phyloP scores from a whole-genome alignment of 768 basidiomycete genomes.

The Basidioascus undulatus region DNA sequence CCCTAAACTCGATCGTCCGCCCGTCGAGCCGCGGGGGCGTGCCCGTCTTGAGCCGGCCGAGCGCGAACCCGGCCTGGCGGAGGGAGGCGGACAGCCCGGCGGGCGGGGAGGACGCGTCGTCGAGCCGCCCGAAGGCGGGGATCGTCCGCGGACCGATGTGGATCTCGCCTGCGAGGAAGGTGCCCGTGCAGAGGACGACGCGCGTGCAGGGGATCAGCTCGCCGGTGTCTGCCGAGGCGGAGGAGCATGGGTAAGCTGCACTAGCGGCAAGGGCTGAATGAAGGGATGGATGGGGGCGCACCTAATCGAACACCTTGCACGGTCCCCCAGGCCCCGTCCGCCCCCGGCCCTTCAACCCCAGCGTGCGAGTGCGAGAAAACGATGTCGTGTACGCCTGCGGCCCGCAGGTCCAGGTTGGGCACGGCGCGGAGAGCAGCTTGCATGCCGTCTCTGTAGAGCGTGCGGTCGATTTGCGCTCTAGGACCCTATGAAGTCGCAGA shows the following conservation, averaged over 20 bases:
- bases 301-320: conserved; percentile 3
- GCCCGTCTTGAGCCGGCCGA: conserved; percentile 55
- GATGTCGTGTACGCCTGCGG: conserved; percentile 55
- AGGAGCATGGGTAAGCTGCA: not conserved
- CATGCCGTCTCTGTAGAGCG: conserved; percentile 60
- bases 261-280: no score
- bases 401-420: conserved; percentile 39
- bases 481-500: no score
- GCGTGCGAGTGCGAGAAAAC: conserved; percentile 28
- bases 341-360: no score
- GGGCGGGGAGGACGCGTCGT: not conserved
- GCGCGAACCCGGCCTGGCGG: conserved; percentile 45
- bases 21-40: conserved; percentile 60
- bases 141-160: conserved; percentile 39
- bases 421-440: conserved; percentile 41
- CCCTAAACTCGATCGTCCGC: conserved; percentile 42
- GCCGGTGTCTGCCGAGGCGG: conserved; percentile 31
- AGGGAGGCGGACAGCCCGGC: conserved; percentile 54
- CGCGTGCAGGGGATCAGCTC: conserved; percentile 51
- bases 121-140: not conserved
- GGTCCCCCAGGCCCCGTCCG: fast-evolving
- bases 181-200: conserved; percentile 74
- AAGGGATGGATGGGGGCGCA: no score
- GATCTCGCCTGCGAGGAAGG: conserved; percentile 73
- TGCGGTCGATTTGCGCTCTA: conserved; percentile 68